phyloP scores from a whole-genome alignment of 1,284 basidiomycete genomes.

The Neotropicomus parvogracilis region DNA sequence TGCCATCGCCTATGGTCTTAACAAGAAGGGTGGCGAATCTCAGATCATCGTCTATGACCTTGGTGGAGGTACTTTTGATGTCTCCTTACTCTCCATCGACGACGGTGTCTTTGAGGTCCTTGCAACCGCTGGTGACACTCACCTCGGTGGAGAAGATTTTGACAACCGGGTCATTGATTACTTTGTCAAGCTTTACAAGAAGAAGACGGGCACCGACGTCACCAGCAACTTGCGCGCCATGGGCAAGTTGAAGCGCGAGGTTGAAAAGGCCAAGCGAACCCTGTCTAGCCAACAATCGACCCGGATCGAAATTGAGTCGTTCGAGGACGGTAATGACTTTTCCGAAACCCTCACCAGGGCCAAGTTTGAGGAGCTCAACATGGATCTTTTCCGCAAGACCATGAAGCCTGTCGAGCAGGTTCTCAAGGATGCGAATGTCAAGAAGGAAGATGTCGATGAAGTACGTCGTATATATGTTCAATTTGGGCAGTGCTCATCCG shows the following conservation, averaged over 20 bases:
- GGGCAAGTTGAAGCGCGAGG: slow-evolving; percentile 97
- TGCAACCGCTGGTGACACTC: slow-evolving; percentile 97
- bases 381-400: slow-evolving; percentile 98
- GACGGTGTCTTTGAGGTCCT: slow-evolving; percentile 98
- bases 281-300: slow-evolving; percentile 87
- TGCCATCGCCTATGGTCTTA: slow-evolving; percentile 97
- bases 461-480: slow-evolving; percentile 38
- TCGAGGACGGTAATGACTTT: slow-evolving; percentile 96
- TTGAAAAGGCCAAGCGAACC: slow-evolving; percentile 99
- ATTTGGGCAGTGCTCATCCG: not conserved
- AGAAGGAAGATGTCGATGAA: slow-evolving; percentile 97
- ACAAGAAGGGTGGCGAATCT: slow-evolving; percentile 91
- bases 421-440: slow-evolving; percentile 94
- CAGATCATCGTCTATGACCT: slow-evolving; percentile 99
- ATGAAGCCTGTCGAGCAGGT: slow-evolving; percentile 99
- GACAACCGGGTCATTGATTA: slow-evolving; percentile 88
- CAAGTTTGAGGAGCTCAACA: slow-evolving; percentile 99
- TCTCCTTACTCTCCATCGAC: slow-evolving; percentile 95
- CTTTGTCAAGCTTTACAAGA: slow-evolving; percentile 92
- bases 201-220: slow-evolving; percentile 88
- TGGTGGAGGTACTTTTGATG: slow-evolving; percentile 98
- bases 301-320: slow-evolving; percentile 86
- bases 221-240: slow-evolving; percentile 84
- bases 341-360: slow-evolving; percentile 95
- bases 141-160: slow-evolving; percentile 97